phyloP scores from a whole-genome alignment of 148 eudicot genomes.

The Camellia granthamiana region DNA sequence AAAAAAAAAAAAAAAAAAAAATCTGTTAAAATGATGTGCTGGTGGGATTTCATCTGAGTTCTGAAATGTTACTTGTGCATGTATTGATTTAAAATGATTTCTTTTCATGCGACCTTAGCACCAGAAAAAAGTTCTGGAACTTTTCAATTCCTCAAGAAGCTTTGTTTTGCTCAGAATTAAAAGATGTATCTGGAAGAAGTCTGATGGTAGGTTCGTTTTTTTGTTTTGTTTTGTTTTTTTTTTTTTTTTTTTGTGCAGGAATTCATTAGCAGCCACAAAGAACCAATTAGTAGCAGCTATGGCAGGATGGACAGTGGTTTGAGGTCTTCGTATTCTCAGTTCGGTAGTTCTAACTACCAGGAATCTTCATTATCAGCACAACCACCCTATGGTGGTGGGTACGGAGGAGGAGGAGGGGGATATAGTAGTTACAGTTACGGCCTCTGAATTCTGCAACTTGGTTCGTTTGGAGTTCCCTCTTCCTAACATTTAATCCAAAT shows the following conservation, averaged over 20 bases:
- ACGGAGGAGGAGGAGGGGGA: no score
- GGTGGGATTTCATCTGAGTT: neutral
- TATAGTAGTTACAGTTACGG: slow-evolving; percentile 40
- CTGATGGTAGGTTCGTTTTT: neutral
- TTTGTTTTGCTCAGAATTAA: neutral
- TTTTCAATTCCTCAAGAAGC: neutral
- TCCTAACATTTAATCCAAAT: slow-evolving; percentile 7
- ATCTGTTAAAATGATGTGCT: no score
- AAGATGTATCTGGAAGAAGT: neutral
- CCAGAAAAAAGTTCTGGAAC: neutral
- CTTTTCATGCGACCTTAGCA: neutral
- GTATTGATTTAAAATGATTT: neutral
- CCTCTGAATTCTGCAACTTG: slow-evolving; percentile 22
- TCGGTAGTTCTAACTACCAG: slow-evolving; percentile 36
- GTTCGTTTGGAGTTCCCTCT: neutral
- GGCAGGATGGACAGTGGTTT: slow-evolving; percentile 46
- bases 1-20: no score
- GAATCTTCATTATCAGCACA: slow-evolving; percentile 46
- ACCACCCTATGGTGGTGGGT: slow-evolving; percentile 58
- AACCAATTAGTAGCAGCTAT: slow-evolving; percentile 40
- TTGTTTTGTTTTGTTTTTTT: no score
- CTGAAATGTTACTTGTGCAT: neutral
- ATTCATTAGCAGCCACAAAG: slow-evolving; percentile 57
- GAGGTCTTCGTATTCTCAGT: slow-evolving; percentile 48
- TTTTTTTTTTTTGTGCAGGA: slow-evolving; percentile 59